phyloP scores from a whole-genome alignment of 2,329 filamentous ascomycete species.

The Arthroderma uncinatum region DNA sequence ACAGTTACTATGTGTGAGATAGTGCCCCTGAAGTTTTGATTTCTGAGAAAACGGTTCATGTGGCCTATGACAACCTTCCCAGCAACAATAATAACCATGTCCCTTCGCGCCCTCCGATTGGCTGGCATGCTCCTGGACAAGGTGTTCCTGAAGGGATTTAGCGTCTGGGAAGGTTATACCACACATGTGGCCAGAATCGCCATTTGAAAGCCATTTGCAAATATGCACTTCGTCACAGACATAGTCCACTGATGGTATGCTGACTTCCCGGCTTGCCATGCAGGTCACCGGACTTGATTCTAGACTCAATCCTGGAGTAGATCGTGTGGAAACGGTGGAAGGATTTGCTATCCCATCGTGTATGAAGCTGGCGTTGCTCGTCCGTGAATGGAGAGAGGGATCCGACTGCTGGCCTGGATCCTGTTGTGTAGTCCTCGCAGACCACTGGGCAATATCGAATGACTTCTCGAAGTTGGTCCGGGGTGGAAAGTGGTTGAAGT shows the following conservation, averaged over 20 bases:
- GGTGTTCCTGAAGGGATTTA: conserved; percentile 32
- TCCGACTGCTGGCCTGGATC: conserved; percentile 7
- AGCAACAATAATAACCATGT: conserved; percentile 35
- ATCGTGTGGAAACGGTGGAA: conserved; percentile 7
- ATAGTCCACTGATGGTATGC: conserved; percentile 20
- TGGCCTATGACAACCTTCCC: conserved; percentile 34
- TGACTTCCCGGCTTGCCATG: conserved; percentile 27
- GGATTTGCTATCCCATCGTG: neutral
- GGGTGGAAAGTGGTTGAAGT: neutral
- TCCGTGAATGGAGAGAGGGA: neutral
- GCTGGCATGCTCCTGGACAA: conserved; percentile 28
- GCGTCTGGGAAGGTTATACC: conserved; percentile 28
- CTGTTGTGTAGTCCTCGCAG: neutral
- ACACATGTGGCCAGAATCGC: conserved; percentile 19
- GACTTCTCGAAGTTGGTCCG: neutral
- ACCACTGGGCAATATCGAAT: neutral
- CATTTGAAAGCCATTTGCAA: conserved; percentile 28
- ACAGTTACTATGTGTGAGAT: conserved; percentile 37
- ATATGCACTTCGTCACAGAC: conserved; percentile 29
- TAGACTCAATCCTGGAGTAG: conserved; percentile 11
- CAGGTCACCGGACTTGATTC: conserved; percentile 24
- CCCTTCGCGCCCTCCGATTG: conserved; percentile 30
- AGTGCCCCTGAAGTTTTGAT: conserved; percentile 36
- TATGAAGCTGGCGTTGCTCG: neutral
- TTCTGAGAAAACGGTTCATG: conserved; percentile 37